Evolutionary conservation across 768 basidiomycete species (phyloP).

Genomic region (Leucocoprinus sp.): DNA sequence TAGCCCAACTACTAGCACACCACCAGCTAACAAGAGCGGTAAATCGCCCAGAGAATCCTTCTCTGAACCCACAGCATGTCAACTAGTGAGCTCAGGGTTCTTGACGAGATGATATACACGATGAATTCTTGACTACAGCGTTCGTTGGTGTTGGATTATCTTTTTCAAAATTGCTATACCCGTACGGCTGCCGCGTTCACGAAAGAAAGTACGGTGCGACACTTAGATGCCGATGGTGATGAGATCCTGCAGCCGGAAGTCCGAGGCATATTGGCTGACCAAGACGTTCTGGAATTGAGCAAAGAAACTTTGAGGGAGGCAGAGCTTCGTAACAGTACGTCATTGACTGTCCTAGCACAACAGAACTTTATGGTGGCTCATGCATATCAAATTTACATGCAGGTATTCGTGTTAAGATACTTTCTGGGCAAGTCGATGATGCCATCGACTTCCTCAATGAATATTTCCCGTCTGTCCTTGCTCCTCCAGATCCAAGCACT

Average conservation of each 20-base stretch:
- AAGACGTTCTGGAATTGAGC: conserved; percentile 27
- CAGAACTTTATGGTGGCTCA: neutral
- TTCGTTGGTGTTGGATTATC: conserved; percentile 65
- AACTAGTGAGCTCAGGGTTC: conserved; percentile 28
- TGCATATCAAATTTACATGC: too few species aligned
- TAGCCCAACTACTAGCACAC: neutral
- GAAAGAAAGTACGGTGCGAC: conserved; percentile 50
- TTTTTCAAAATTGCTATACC: conserved; percentile 68
- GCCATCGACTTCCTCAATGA: conserved; percentile 58
- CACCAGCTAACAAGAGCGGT: neutral
- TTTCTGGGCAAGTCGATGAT: conserved; percentile 68
- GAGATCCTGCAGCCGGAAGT: conserved; percentile 34
- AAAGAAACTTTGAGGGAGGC: conserved; percentile 8
- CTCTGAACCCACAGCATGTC: conserved; percentile 30
- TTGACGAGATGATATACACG: conserved; percentile 1
- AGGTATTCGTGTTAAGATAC: conserved; percentile 68
- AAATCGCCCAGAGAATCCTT: conserved; percentile 13
- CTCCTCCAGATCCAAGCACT: neutral
- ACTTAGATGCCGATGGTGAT: conserved; percentile 65
- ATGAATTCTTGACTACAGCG: conserved; percentile 32
- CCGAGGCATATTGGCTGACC: conserved; percentile 12
- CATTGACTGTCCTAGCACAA: neutral
- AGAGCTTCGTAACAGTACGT: conserved; percentile 7
- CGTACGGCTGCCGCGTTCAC: conserved; percentile 62
- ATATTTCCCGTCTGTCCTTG: conserved; percentile 70